Evolutionary conservation across 768 basidiomycete genomes (phyloP), one percentile per base, ranked within the genome.

Genomic region (Daedaleopsis nitida): DNA sequence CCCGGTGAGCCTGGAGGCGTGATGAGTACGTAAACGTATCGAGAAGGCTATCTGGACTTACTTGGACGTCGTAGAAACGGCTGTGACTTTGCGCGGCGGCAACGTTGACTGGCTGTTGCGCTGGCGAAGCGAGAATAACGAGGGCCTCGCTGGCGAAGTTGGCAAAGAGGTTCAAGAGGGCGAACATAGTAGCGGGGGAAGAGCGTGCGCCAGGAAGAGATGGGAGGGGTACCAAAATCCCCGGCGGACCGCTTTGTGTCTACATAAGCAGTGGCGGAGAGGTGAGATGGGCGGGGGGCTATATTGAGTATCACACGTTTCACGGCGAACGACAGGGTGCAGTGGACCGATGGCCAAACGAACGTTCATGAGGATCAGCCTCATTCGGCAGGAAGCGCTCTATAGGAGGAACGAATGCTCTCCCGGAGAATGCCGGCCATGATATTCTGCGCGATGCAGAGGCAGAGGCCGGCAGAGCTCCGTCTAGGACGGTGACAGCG

Each of bases 1-100:
- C 91, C 53, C 90, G 84, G 71, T 91, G 89, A 17, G 83, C 89
- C 88, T 91, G 52, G 35, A n/a, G 53, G 48, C 58, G 45, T 62
- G 27, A 60, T 61, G 19, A 66, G 47, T 66, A 56, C 42, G 57
- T 56, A 38, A 64, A 21, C 34, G 14, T 13, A 32, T 37, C 43
- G 48, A 34, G 23, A 48, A 60, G 55, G 44, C 54, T 38, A 61
- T 56, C 57, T 44, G 47, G 5, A 23, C 69, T 52, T 50, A 82
- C 84, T 75, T 85, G 84, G 38, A 85, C 72, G 62, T 86, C 84
- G 62, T 78, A 86, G 62, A 75, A 77, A 38, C 69, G 69, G 27
- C 51, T 59, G 39, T 63, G 53, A 59, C 69, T 24, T 52, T 67
- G 51, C 55, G 42, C 23, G 13, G 61, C 42, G 34, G 49, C 56